Evolutionary conservation across 2,329 filamentous ascomycete genomes (phyloP).

Genomic region (Paecilomyces fulvus): DNA sequence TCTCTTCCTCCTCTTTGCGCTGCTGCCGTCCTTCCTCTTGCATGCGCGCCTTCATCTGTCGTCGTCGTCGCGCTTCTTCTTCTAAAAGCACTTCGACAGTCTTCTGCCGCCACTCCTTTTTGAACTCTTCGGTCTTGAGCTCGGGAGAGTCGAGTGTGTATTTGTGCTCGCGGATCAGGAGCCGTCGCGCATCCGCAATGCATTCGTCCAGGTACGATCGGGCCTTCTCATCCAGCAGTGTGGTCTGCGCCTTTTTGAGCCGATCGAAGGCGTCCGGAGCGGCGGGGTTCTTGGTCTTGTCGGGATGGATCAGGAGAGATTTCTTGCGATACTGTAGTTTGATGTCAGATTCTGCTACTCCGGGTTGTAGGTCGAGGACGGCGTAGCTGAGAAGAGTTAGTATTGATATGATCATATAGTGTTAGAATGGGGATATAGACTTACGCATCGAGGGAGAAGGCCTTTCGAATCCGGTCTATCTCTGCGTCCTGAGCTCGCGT

Average conservation of each 20-base stretch:
- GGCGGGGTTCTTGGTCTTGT: slow-evolving; percentile 85
- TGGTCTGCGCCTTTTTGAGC: slow-evolving; percentile 85
- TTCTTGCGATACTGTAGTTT: slow-evolving; percentile 91
- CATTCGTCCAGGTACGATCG: slow-evolving; percentile 82
- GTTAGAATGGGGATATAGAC: slow-evolving; percentile 14
- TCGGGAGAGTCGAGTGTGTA: slow-evolving; percentile 85
- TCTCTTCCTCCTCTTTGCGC: neutral
- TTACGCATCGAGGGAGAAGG: slow-evolving; percentile 71
- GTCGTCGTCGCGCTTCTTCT: neutral
- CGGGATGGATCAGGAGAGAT: slow-evolving; percentile 97
- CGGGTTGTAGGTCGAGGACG: slow-evolving; percentile 89
- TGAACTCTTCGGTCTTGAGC: slow-evolving; percentile 70
- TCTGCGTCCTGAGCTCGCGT: slow-evolving; percentile 64
- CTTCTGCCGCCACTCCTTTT: slow-evolving; percentile 53
- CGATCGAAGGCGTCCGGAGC: slow-evolving; percentile 96
- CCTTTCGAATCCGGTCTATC: slow-evolving; percentile 86
- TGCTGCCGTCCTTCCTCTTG: neutral
- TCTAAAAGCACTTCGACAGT: neutral
- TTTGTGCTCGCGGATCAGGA: slow-evolving; percentile 89
- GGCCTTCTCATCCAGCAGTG: slow-evolving; percentile 89
- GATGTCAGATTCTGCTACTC: slow-evolving; percentile 92
- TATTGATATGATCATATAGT: neutral
- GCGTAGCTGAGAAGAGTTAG: slow-evolving; percentile 56
- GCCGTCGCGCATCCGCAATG: slow-evolving; percentile 90
- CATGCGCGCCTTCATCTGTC: slow-evolving; percentile 1